Percentiles rank a stretch among this genome's conserved stretches.
These are phyloP conservation scores for Hibiscus tridactylites DNA, from an alignment of 345 rosid species.

Conservation along the genomic window DNA sequence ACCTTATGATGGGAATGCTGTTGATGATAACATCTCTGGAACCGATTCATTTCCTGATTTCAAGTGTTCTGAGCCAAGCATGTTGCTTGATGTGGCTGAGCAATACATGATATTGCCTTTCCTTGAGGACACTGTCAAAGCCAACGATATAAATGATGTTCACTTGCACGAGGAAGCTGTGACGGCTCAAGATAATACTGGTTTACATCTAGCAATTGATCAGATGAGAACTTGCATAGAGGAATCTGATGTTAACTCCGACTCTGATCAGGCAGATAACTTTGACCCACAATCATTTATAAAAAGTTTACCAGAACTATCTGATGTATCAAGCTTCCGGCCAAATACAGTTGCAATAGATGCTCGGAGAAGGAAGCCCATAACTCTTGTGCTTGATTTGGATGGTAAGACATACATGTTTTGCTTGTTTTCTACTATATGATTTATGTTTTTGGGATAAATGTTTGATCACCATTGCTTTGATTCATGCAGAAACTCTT, in stretches of 20 bases:
- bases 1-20: slow-evolving; percentile 40
- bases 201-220: slow-evolving; percentile 59
- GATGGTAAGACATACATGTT: slow-evolving; percentile 49
- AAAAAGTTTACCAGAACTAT: slow-evolving; percentile 72
- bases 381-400: slow-evolving; percentile 86
- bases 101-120: slow-evolving; percentile 71
- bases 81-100: slow-evolving; percentile 53
- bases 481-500: slow-evolving; percentile 63
- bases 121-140: slow-evolving; percentile 56
- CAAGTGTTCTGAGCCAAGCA: slow-evolving; percentile 47
- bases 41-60: slow-evolving; percentile 45
- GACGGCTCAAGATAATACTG: slow-evolving; percentile 31
- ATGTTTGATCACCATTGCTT: slow-evolving; percentile 8
- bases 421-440: not conserved
- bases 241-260: slow-evolving; percentile 44
- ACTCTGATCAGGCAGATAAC: slow-evolving; percentile 48
- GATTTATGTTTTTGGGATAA: not conserved
- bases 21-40: slow-evolving; percentile 24
- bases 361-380: slow-evolving; percentile 40
- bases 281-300: slow-evolving; percentile 75
- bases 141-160: slow-evolving; percentile 30
- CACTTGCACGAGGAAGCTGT: slow-evolving; percentile 38
- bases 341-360: slow-evolving; percentile 38
- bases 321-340: slow-evolving; percentile 55
- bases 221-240: slow-evolving; percentile 43